Base-by-base conservation (phyloP, 805 yeast species). In the Candida loeiensis region DNA sequence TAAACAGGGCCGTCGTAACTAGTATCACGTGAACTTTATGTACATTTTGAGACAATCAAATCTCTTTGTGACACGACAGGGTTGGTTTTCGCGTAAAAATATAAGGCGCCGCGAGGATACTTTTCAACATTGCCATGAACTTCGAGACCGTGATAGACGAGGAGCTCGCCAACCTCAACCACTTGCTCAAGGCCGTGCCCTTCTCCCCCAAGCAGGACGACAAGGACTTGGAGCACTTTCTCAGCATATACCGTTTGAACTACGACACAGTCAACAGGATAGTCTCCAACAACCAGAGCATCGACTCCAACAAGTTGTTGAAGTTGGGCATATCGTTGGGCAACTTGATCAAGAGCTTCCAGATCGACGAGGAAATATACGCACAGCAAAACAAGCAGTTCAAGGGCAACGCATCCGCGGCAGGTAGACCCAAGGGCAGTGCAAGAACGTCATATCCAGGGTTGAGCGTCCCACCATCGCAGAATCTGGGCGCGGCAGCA, bases 291-390 rank as follows among this genome's bases (percentile, higher is more conserved):
- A 50, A 47, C 37, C 58, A 59, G 43, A 71, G 69, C 18, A 55
- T 68, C 4, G 62, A 69, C 36, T 51, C 63, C 25, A 61, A 48
- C 45, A 66, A 65, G 44, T 54, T 69, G 21, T 47, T 69, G 33
- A 69, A 69, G 48, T 48, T 69, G 22, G 69, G 69, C 14, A 66
- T 69, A 19, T 66, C 72, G 25, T 54, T 69, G 21, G 74, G 74
- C 1, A 68, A 66, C 46, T 51, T 68, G 24, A 43, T 67, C 30
- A 65, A 64, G 42, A 51, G 69, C 8, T 51, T 61, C 30, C 62
- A 62, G 40, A 40, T 51, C 18, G 73, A 69, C 43, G 63, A 65
- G 43, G 66, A 63, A 19, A 41, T 46, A 25, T 48, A 51, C 30
- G 50, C 45, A 16, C 61, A 57, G 36, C 65, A 57, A 40, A 55